phyloP scores from a whole-genome alignment of 352 stramenopile species.

The Globisporangium camurandrum region DNA sequence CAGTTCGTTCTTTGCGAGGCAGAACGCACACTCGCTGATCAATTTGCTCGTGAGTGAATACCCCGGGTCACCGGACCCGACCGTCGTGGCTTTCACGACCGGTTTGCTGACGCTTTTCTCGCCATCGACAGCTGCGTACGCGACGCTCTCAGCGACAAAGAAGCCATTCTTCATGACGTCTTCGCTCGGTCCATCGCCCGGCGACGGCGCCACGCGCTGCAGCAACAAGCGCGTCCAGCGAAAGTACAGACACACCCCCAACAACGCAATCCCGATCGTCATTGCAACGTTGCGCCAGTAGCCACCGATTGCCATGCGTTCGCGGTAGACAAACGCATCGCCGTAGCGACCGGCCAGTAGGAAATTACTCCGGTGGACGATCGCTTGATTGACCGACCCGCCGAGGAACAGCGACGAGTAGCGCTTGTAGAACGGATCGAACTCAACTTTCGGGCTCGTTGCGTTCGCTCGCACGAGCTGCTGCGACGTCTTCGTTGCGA shows the following conservation, averaged over 20 bases:
- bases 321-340: conserved; percentile 51
- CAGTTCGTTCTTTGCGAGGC: conserved; percentile 44
- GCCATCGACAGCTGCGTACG: conserved; percentile 23
- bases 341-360: conserved; percentile 52
- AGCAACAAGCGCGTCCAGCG: not conserved
- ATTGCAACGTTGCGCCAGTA: conserved; percentile 13
- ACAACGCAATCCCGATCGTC: not conserved
- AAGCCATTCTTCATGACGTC: conserved; percentile 74
- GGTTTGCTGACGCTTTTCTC: conserved; percentile 37
- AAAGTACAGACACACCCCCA: not conserved
- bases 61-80: conserved; percentile 42
- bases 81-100: conserved; percentile 26
- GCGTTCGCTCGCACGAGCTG: conserved; percentile 31
- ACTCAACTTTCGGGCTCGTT: conserved; percentile 31
- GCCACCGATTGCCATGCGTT: conserved; percentile 42
- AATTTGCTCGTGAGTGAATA: conserved; percentile 50
- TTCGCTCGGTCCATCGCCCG: conserved; percentile 76
- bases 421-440: conserved; percentile 68
- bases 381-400: conserved; percentile 61
- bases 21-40: conserved; percentile 54
- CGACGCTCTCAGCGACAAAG: conserved; percentile 44
- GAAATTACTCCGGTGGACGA: conserved; percentile 74
- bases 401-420: conserved; percentile 76
- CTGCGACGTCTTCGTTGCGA: conserved; percentile 22
- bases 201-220: conserved; percentile 28